Conservation (phyloP, 2,329 filamentous ascomycete genomes). For the Chaetomium strumarium region DNA sequence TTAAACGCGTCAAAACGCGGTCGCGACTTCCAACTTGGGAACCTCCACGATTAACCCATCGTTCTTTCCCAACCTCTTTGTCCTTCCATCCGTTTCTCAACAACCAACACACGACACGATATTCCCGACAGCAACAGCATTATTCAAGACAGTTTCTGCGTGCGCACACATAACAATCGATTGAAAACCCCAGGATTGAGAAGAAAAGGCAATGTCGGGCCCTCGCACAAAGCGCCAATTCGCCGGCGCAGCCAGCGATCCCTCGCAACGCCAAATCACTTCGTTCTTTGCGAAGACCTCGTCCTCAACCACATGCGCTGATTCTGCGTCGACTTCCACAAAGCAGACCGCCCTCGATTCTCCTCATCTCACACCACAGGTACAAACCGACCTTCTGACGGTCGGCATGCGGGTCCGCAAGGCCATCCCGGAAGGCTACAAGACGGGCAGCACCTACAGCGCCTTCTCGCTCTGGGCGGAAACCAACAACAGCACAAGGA, state of each 20-base stretch:
- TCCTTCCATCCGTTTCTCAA: not conserved
- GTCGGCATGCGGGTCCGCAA: conserved; percentile 96
- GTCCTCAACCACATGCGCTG: conserved; percentile 20
- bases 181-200: not conserved
- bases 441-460: conserved; percentile 54
- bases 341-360: conserved; percentile 25
- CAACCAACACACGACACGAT: not conserved
- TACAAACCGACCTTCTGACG: conserved; percentile 78
- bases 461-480: conserved; percentile 50
- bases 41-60: not conserved
- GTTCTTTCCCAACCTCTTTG: conserved; percentile 1
- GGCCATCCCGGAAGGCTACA: conserved; percentile 89
- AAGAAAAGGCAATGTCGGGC: conserved; percentile 39
- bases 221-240: conserved; percentile 57
- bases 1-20: conserved; percentile 23
- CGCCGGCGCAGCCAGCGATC: conserved; percentile 52
- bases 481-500: conserved; percentile 16
- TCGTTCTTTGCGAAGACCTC: conserved; percentile 47
- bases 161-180: not conserved
- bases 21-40: conserved; percentile 15
- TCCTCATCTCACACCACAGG: conserved; percentile 53
- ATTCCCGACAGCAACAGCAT: not conserved
- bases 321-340: conserved; percentile 31
- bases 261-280: conserved; percentile 57
- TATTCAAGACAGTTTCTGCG: not conserved